Evolutionary conservation across 2,329 filamentous ascomycete genomes (phyloP).

Genomic region (Volutella citrinella): DNA sequence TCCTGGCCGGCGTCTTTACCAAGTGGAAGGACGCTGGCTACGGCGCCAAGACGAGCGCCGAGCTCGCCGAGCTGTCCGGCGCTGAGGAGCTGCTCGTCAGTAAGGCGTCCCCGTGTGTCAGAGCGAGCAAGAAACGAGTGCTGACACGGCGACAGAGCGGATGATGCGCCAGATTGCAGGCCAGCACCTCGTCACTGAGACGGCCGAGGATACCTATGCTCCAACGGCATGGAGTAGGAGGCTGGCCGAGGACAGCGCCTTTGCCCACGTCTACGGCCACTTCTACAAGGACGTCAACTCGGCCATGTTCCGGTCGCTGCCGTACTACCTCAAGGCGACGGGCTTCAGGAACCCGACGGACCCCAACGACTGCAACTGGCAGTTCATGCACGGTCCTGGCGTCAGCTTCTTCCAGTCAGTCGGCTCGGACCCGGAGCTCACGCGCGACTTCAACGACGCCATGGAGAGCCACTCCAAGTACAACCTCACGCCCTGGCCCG

Average conservation of each 20-base stretch:
- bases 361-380: slow-evolving; percentile 29
- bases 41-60: slow-evolving; percentile 24
- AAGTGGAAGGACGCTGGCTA: slow-evolving; percentile 32
- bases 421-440: slow-evolving; percentile 25
- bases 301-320: slow-evolving; percentile 30
- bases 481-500: slow-evolving; percentile 35
- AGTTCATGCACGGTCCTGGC: slow-evolving; percentile 25
- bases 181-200: slow-evolving; percentile 33
- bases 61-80: slow-evolving; percentile 31
- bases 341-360: slow-evolving; percentile 34
- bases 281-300: slow-evolving; percentile 32
- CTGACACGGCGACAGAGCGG: slow-evolving; percentile 20
- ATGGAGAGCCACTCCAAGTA: slow-evolving; percentile 38
- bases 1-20: slow-evolving; percentile 34
- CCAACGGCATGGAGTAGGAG: slow-evolving; percentile 31
- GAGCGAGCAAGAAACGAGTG: neutral
- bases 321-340: slow-evolving; percentile 29
- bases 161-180: slow-evolving; percentile 34
- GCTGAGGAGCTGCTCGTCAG: slow-evolving; percentile 32
- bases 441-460: slow-evolving; percentile 30
- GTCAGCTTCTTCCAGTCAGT: slow-evolving; percentile 31
- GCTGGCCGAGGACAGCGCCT: slow-evolving; percentile 25
- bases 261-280: slow-evolving; percentile 30
- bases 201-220: slow-evolving; percentile 30
- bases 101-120: slow-evolving; percentile 8